Evolutionary conservation across 306 rosid genomes (phyloP).

Genomic region (Lupinus albus): DNA sequence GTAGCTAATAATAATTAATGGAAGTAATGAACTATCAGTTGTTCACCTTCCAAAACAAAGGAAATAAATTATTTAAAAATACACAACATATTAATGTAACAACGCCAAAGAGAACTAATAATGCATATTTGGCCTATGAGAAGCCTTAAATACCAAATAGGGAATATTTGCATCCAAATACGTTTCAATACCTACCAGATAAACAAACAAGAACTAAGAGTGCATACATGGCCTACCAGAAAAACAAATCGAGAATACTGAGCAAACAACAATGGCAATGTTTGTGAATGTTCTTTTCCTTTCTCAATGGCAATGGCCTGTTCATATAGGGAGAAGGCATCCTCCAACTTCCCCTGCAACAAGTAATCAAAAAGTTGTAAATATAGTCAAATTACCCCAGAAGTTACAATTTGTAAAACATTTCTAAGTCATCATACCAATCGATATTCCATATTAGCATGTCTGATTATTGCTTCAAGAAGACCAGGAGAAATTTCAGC

Average conservation of each 20-base stretch:
- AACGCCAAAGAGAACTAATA: neutral
- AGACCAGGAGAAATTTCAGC: conserved; percentile 95
- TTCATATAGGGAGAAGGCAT: conserved; percentile 77
- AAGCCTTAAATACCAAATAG: neutral
- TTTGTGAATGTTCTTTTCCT: conserved; percentile 93
- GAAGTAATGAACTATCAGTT: neutral
- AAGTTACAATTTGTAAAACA: conserved; percentile 19
- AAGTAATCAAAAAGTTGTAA: conserved; percentile 37
- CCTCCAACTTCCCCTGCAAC: conserved; percentile 83
- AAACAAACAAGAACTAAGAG: too few species aligned
- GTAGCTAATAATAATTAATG: neutral
- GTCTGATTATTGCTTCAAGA: conserved; percentile 92
- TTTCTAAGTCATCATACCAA: conserved; percentile 61
- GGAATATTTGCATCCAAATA: conserved; percentile 8
- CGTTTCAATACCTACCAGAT: conserved; percentile 66
- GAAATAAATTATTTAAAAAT: neutral
- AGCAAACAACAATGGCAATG: conserved; percentile 77
- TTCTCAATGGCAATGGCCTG: conserved; percentile 95
- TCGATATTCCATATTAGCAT: conserved; percentile 91
- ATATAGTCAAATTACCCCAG: conserved; percentile 15
- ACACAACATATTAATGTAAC: neutral
- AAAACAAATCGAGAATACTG: conserved; percentile 84
- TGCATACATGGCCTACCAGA: too few species aligned
- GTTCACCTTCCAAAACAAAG: conserved; percentile 2
- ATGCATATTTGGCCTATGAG: neutral